phyloP scores from a whole-genome alignment of 2,329 filamentous ascomycete genomes.

The Drechslerella stenobrocha region DNA sequence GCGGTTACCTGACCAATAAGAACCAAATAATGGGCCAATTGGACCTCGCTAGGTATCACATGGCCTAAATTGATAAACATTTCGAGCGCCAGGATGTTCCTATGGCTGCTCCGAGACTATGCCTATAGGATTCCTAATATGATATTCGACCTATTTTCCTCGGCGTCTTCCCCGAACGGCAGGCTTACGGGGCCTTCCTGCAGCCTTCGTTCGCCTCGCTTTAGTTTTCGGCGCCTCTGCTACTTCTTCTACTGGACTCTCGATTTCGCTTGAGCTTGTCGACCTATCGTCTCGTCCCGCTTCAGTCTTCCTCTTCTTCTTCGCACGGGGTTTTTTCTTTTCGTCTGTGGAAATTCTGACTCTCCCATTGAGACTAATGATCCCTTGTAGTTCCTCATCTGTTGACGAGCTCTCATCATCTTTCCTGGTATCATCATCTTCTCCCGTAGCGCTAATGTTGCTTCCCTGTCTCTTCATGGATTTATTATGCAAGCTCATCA shows the following conservation, averaged over 20 bases:
- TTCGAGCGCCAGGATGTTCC: too few species aligned
- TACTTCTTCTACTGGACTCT: constrained; percentile 40
- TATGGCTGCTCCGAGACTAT: too few species aligned
- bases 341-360: constrained; percentile 14
- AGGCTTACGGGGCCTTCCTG: constrained; percentile 22
- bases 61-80: too few species aligned
- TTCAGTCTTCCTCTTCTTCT: constrained; percentile 31
- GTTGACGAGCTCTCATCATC: constrained; percentile 43
- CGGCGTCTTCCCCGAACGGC: constrained; percentile 20
- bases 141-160: constrained; percentile 15
- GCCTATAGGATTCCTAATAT: too few species aligned
- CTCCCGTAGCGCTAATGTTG: constrained; percentile 50
- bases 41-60: too few species aligned
- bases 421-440: constrained; percentile 44
- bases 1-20: constrained; percentile 39
- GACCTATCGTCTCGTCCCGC: constrained; percentile 3
- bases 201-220: constrained; percentile 23
- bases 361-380: constrained; percentile 40
- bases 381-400: constrained; percentile 33
- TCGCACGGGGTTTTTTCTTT: constrained; percentile 22
- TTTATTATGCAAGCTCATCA: constrained; percentile 65
- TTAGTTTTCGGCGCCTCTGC: constrained; percentile 11
- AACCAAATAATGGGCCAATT: not conserved
- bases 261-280: constrained; percentile 48
- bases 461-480: constrained; percentile 51